Percentiles rank a stretch among this genome's conserved stretches.
These are phyloP conservation scores for Pyracantha coccinea DNA, from an alignment of 331 rosid genomes.

Conservation along the genomic window DNA sequence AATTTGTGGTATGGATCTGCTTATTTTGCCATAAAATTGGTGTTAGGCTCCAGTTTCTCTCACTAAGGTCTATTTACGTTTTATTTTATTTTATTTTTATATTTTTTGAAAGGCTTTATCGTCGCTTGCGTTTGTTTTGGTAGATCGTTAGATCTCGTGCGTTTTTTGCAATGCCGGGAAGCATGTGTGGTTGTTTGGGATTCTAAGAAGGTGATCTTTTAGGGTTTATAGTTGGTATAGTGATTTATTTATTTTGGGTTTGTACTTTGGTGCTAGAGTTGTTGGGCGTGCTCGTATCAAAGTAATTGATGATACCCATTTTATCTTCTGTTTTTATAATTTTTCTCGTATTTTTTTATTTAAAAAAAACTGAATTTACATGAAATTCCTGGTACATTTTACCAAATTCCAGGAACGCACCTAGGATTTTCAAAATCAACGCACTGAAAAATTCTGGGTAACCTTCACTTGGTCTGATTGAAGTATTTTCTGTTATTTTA, in stretches of 20 bases:
- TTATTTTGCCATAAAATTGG: background rate
- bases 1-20: conserved; percentile 19
- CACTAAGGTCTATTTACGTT: background rate
- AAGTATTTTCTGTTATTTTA: background rate
- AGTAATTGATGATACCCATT: background rate
- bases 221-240: background rate
- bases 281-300: background rate
- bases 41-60: background rate
- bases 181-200: background rate
- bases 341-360: background rate
- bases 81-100: background rate
- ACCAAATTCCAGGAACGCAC: too few relatives aligned
- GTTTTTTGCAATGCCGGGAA: background rate
- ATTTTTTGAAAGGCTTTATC: background rate
- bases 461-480: background rate
- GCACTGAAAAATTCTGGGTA: too few relatives aligned
- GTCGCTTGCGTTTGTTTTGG: background rate
- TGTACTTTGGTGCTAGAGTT: background rate
- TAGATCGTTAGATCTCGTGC: conserved; percentile 24
- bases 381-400: background rate
- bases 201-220: background rate
- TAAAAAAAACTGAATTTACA: background rate
- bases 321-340: background rate
- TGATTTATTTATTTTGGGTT: background rate
- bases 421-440: background rate